Evolutionary conservation across 2,329 filamentous ascomycete genomes (phyloP).

Genomic region (Daldinia eschscholtzii): DNA sequence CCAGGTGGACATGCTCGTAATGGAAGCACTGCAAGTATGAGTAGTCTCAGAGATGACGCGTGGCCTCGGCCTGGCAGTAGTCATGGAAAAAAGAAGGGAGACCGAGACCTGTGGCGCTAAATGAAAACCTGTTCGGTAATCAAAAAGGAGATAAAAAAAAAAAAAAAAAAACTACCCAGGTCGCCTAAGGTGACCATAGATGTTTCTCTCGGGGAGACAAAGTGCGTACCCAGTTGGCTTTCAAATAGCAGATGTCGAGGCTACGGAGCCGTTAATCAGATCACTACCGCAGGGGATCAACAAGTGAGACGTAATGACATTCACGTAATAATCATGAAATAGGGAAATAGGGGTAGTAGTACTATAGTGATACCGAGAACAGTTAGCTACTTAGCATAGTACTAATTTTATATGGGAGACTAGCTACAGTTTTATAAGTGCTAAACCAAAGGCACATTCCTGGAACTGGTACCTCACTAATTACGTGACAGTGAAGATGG

Average conservation of each 20-base stretch:
- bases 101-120: constrained; percentile 60
- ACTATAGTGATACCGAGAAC: constrained; percentile 2
- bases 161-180: background rate
- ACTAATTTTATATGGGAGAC: background rate
- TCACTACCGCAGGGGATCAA: background rate
- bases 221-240: background rate
- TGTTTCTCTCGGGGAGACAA: background rate
- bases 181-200: background rate
- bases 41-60: constrained; percentile 51
- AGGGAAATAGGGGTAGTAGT: background rate
- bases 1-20: constrained; percentile 54
- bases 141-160: background rate
- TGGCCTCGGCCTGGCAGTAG: constrained; percentile 62
- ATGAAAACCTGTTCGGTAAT: background rate
- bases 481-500: background rate
- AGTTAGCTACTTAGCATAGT: constrained; percentile 1
- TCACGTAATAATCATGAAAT: background rate
- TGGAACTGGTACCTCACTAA: background rate
- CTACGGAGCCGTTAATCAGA: background rate
- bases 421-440: background rate
- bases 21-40: constrained; percentile 42
- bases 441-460: background rate
- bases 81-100: constrained; percentile 56
- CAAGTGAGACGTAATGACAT: background rate
- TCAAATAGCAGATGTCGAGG: background rate